phyloP scores from a whole-genome alignment of 2,329 filamentous ascomycete species.

The Pseudonectria foliicola region DNA sequence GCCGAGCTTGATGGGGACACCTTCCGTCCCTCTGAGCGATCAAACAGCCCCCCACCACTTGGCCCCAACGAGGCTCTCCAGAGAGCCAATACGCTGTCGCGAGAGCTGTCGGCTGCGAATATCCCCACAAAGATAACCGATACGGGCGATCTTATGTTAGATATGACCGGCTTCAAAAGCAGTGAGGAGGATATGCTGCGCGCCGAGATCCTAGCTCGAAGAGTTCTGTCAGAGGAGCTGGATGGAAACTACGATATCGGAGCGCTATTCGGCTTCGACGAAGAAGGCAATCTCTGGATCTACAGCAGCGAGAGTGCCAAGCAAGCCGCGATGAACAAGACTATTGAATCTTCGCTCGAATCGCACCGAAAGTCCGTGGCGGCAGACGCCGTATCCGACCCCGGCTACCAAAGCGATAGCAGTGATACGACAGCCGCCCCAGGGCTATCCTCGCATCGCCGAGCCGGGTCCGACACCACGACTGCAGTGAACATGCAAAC shows the following conservation, averaged over 20 bases:
- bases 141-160: conserved; percentile 88
- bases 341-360: conserved; percentile 44
- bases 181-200: conserved; percentile 87
- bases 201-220: conserved; percentile 87
- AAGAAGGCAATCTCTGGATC: conserved; percentile 97
- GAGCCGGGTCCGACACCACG: conserved; percentile 57
- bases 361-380: conserved; percentile 44
- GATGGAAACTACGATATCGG: conserved; percentile 96
- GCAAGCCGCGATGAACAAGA: conserved; percentile 69
- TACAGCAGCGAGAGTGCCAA: conserved; percentile 98
- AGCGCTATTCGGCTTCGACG: conserved; percentile 87
- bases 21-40: conserved; percentile 44
- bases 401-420: conserved; percentile 91
- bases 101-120: conserved; percentile 80
- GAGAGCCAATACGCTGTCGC: conserved; percentile 76
- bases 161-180: conserved; percentile 95
- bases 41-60: conserved; percentile 70
- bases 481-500: conserved; percentile 50
- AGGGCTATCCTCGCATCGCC: conserved; percentile 44
- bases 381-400: conserved; percentile 82
- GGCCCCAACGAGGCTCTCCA: conserved; percentile 69
- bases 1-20: conserved; percentile 33
- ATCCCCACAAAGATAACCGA: conserved; percentile 92
- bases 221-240: conserved; percentile 85
- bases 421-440: conserved; percentile 50